These are phyloP conservation scores for Alternaria ethzedia DNA, from an alignment of 2,329 filamentous ascomycete genomes.

Conservation along the genomic window DNA sequence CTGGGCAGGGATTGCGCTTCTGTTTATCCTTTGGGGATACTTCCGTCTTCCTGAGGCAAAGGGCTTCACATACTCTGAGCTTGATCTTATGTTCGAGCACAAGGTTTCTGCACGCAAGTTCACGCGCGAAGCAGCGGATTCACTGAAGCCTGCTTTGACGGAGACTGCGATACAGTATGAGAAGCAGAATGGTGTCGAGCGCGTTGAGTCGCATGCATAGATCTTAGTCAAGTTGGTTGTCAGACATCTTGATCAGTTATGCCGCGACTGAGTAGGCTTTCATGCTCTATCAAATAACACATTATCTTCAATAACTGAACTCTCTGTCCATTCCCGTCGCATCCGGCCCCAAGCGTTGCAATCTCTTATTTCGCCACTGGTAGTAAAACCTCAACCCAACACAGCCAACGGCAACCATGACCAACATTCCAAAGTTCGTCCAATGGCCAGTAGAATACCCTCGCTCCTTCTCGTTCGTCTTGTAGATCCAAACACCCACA, in stretches of 20 bases:
- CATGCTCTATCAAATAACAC: neutral
- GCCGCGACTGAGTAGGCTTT: neutral
- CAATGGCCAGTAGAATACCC: constrained; percentile 76
- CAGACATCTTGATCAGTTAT: no score
- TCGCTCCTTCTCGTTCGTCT: constrained; percentile 62
- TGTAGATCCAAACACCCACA: constrained; percentile 76
- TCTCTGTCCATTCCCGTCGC: neutral
- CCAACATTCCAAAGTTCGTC: constrained; percentile 9
- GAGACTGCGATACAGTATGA: constrained; percentile 25
- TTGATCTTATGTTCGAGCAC: constrained; percentile 32
- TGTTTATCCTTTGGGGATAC: constrained; percentile 30
- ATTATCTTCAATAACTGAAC: constrained; percentile 5
- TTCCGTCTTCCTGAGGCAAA: constrained; percentile 32
- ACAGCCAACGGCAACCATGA: constrained; percentile 12
- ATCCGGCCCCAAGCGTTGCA: neutral
- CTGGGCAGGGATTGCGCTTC: constrained; percentile 26
- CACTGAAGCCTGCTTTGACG: constrained; percentile 23
- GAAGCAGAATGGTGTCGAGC: constrained; percentile 24
- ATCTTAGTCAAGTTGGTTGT: neutral
- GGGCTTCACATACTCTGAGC: constrained; percentile 29
- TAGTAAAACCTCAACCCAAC: constrained; percentile 10
- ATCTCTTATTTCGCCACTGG: constrained; percentile 7
- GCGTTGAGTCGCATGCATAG: constrained; percentile 22
- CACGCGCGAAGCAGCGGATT: constrained; percentile 25
- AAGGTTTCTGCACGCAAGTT: constrained; percentile 33